Base-by-base conservation (phyloP, 139 green algal genomes). In the Chlamydomonas sp. region DNA sequence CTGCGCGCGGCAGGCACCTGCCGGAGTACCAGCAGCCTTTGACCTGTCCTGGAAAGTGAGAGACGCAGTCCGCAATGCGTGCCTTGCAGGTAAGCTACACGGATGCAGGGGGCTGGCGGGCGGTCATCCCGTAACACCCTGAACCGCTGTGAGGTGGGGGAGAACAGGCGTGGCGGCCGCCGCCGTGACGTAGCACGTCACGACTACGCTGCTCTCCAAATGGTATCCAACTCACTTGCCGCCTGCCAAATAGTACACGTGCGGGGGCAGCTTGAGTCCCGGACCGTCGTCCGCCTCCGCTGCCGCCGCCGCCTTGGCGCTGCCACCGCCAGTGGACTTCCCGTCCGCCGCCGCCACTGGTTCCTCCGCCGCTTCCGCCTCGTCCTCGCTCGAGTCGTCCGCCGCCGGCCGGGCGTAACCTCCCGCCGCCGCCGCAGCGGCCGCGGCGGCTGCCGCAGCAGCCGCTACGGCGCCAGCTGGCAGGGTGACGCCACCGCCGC, bases 231-330 rank as follows among this genome's bases (percentile, higher is more conserved):
- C 74, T 57, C 87, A 80, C 62, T 87, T 75, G 75, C 77, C 77
- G 69, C 75, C 85, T 1, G 76, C 80, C 49, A 93, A 63, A 80
- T 90, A 91, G 85, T 90, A 93, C 16, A 90, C 78, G 85, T 93
- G 90, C 73, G 85, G 90, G 20, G 90, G 90, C 83, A 93, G 85
- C 76, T 83, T 68, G 60, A 93, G 81, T 49, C 31, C 31, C 31
- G 31, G 31, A 49, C 31, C 31, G 31, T 49, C 31, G 31, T 49
- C 31, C 69, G 61, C 59, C 9, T n/a, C 68, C 77, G 63, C 0
- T 0, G 0, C 63, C 16, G 5, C 63, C 75, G 3, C 63, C 79
- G 7, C 62, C 18, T 59, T n/a, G n/a, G n/a, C 69, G 3, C 18
- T 20, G 7, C 6, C 69, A 58, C 2, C 77, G 77, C 61, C 59